Evolutionary conservation across 2,329 filamentous ascomycete genomes (phyloP).

Genomic region (Eurotiales sp.): DNA sequence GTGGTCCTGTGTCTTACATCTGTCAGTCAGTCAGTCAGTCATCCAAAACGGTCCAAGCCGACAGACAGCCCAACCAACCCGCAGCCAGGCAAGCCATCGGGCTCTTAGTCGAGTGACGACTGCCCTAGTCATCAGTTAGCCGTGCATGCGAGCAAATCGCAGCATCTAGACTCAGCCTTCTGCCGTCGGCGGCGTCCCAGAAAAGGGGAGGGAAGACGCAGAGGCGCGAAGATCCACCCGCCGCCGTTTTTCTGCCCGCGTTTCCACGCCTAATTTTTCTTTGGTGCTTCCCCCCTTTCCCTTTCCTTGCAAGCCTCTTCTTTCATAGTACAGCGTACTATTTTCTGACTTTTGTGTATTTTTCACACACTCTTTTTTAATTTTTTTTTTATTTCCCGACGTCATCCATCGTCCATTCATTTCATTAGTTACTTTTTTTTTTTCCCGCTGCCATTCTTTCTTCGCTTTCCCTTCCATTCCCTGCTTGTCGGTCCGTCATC

Average conservation of each 20-base stretch:
- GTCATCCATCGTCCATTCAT: slow-evolving; percentile 20
- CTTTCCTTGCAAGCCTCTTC: neutral
- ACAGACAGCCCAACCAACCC: no score
- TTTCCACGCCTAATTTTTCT: neutral
- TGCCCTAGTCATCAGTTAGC: neutral
- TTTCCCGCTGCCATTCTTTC: slow-evolving; percentile 5
- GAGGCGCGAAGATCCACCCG: neutral
- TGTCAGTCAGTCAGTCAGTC: no score
- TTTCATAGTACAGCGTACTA: slow-evolving; percentile 1
- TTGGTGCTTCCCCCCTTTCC: neutral
- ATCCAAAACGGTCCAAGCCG: no score
- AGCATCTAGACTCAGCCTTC: neutral
- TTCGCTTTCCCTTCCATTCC: neutral
- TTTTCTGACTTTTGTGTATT: neutral
- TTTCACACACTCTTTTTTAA: slow-evolving; percentile 4
- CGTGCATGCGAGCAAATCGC: no score
- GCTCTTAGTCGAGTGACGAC: no score
- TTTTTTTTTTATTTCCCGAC: slow-evolving; percentile 15
- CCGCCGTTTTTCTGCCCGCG: neutral
- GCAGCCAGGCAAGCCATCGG: no score
- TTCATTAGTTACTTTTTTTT: slow-evolving; percentile 17
- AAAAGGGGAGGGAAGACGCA: neutral
- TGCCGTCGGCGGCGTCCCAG: neutral
- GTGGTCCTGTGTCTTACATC: no score
- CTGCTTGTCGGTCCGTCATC: slow-evolving; percentile 3